phyloP scores from a whole-genome alignment of 768 basidiomycete genomes.

The Suillus subluteus region DNA sequence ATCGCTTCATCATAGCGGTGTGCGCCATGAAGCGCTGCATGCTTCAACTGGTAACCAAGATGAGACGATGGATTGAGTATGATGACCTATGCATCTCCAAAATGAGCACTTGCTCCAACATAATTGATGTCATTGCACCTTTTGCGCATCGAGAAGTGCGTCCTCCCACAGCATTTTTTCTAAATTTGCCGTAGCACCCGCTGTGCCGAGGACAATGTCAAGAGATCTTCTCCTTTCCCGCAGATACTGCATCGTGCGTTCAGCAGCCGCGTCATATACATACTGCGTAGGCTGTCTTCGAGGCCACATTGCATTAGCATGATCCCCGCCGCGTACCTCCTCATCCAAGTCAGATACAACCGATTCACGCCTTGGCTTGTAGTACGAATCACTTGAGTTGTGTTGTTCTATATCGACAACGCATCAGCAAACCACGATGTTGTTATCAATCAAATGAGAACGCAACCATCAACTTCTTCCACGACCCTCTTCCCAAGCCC shows the following conservation, averaged over 20 bases:
- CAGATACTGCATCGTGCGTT: conserved; percentile 68
- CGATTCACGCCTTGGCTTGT: conserved; percentile 42
- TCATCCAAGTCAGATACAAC: conserved; percentile 49
- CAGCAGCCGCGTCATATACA: conserved; percentile 93
- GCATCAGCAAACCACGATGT: neutral
- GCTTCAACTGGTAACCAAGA: neutral
- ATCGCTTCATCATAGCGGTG: neutral
- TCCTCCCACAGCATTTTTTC: neutral
- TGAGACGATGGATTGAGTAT: neutral
- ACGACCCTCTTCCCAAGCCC: conserved; percentile 84
- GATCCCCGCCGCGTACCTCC: conserved; percentile 9
- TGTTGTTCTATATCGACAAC: conserved; percentile 45
- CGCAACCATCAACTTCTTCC: conserved; percentile 44
- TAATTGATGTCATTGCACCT: neutral
- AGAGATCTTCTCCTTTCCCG: conserved; percentile 30
- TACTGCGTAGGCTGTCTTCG: conserved; percentile 61
- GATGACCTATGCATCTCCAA: neutral
- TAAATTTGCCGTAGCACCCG: neutral
- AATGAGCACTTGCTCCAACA: neutral
- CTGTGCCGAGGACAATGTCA: too few species aligned
- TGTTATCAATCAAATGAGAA: conserved; percentile 4
- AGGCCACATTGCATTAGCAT: conserved; percentile 27
- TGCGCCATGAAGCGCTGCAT: neutral
- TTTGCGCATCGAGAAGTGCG: neutral
- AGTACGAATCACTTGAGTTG: conserved; percentile 61